phyloP scores from a whole-genome alignment of 1,284 basidiomycete species.

The Xanthoconium separans region DNA sequence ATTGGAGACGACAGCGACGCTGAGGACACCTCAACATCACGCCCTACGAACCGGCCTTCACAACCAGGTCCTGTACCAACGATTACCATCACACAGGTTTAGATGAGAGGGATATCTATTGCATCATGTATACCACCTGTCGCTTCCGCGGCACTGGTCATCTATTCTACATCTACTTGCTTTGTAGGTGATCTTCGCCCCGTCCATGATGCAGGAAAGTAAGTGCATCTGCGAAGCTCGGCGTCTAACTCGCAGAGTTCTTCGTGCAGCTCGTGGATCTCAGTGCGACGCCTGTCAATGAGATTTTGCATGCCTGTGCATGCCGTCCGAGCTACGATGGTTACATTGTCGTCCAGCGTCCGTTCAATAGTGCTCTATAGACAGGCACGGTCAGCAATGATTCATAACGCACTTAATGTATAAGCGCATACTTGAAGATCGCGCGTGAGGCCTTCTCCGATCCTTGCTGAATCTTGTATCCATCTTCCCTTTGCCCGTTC shows the following conservation, averaged over 20 bases:
- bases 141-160: constrained; percentile 2
- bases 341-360: constrained; percentile 48
- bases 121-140: constrained; percentile 31
- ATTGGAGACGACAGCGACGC: constrained; percentile 51
- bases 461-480: constrained; percentile 71
- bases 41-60: constrained; percentile 1
- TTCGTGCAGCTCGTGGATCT: constrained; percentile 38
- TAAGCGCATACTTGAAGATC: constrained; percentile 61
- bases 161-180: constrained; percentile 18
- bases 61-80: constrained; percentile 19
- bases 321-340: constrained; percentile 42
- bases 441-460: constrained; percentile 67
- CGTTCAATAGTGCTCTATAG: constrained; percentile 45
- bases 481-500: constrained; percentile 68
- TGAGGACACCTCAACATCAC: constrained; percentile 12
- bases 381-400: constrained; percentile 2
- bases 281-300: constrained; percentile 45
- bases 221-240: constrained; percentile 37
- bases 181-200: background rate
- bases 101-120: constrained; percentile 21
- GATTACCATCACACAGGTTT: constrained; percentile 30
- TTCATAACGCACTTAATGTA: background rate
- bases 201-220: constrained; percentile 11
- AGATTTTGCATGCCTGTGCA: constrained; percentile 47
- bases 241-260: constrained; percentile 48